A percentile compares a stretch with the other conserved stretches of the same genome.
phyloP scores from a whole-genome alignment of 2,329 filamentous ascomycete species.

The Alternaria brassicae region DNA sequence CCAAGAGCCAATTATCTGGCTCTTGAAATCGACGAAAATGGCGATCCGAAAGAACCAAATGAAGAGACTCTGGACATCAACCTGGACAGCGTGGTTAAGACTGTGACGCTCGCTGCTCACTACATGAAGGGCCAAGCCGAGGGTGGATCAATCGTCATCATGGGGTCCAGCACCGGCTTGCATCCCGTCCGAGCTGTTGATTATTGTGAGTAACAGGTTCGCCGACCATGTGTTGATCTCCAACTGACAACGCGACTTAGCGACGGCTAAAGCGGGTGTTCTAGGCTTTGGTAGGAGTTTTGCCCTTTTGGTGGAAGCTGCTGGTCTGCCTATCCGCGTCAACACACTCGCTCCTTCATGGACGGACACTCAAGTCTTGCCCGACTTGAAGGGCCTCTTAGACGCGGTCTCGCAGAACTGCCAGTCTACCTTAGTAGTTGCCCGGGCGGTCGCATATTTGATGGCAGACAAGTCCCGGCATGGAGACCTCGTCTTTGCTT shows the following conservation, averaged over 20 bases:
- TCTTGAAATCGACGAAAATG: slow-evolving; percentile 58
- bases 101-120: slow-evolving; percentile 57
- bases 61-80: slow-evolving; percentile 58
- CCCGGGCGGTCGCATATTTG: slow-evolving; percentile 57
- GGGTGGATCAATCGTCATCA: slow-evolving; percentile 63
- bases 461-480: slow-evolving; percentile 59
- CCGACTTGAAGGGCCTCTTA: slow-evolving; percentile 52
- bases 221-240: neutral
- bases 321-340: slow-evolving; percentile 59
- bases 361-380: slow-evolving; percentile 61
- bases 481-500: slow-evolving; percentile 62
- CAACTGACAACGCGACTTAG: slow-evolving; percentile 33
- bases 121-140: slow-evolving; percentile 58
- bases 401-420: slow-evolving; percentile 41
- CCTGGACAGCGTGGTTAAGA: slow-evolving; percentile 59
- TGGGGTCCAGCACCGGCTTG: slow-evolving; percentile 59
- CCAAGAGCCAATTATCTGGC: slow-evolving; percentile 58
- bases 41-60: slow-evolving; percentile 57
- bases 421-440: slow-evolving; percentile 59
- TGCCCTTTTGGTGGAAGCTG: slow-evolving; percentile 47
- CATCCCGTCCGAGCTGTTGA: slow-evolving; percentile 61
- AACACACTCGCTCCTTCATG: slow-evolving; percentile 65
- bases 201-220: slow-evolving; percentile 52
- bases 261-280: slow-evolving; percentile 63
- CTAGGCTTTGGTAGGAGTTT: slow-evolving; percentile 62